Conservation (phyloP, 257 asterid species). For the Solanum acaule region DNA sequence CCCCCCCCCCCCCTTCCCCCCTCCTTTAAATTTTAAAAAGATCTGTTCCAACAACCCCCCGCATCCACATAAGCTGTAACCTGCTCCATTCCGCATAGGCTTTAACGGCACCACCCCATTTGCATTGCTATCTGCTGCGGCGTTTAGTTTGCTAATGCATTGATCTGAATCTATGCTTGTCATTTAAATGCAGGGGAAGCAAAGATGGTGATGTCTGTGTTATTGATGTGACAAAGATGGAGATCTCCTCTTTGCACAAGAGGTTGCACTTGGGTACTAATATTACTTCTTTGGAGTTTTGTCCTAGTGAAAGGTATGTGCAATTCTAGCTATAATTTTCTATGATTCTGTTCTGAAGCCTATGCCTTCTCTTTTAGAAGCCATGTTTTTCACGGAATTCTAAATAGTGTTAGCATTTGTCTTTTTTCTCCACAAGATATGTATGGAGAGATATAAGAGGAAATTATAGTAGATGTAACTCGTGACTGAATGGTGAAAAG, state of each 20-base stretch:
- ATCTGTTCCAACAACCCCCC: neutral
- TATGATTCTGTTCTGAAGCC: neutral
- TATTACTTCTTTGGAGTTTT: slow-evolving; percentile 68
- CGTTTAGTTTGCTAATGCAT: neutral
- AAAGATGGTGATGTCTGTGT: slow-evolving; percentile 93
- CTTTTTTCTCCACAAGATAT: neutral
- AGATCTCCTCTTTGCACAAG: slow-evolving; percentile 70
- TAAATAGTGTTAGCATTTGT: neutral
- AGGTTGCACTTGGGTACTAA: slow-evolving; percentile 78
- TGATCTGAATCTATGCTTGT: neutral
- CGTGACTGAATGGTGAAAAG: neutral
- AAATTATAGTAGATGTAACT: neutral
- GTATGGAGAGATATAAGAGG: neutral
- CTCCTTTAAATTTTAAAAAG: neutral
- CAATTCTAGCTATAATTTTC: neutral
- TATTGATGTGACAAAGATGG: slow-evolving; percentile 82
- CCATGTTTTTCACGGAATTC: neutral
- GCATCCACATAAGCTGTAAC: neutral
- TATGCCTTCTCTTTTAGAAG: neutral
- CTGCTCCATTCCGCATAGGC: neutral
- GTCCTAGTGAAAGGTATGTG: slow-evolving; percentile 85
- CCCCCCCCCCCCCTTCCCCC: neutral
- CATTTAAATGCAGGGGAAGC: slow-evolving; percentile 52
- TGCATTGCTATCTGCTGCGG: neutral
- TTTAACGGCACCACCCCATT: neutral